phyloP scores from a whole-genome alignment of 2,329 filamentous ascomycete species.

The Colletotrichum shisoi region DNA sequence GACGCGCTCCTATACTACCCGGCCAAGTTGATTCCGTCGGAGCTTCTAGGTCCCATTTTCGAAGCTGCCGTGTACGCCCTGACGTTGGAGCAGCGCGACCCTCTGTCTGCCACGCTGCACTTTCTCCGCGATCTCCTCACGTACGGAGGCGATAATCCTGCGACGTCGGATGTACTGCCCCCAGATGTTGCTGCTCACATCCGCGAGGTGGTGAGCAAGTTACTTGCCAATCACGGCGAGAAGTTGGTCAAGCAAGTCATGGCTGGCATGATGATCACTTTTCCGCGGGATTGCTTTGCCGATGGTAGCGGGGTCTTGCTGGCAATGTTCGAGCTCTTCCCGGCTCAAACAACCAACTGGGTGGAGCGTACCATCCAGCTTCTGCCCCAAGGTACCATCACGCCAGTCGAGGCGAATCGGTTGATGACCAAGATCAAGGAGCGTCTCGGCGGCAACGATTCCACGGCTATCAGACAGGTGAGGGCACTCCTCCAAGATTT shows the following conservation, averaged over 20 bases:
- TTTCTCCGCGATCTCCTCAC: conserved; percentile 91
- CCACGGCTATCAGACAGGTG: conserved; percentile 74
- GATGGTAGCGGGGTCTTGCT: conserved; percentile 94
- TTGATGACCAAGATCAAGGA: conserved; percentile 83
- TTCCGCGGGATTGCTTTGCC: conserved; percentile 92
- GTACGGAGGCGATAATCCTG: conserved; percentile 81
- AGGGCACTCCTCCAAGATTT: conserved; percentile 91
- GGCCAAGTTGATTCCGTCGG: conserved; percentile 79
- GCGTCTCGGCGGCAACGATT: conserved; percentile 71
- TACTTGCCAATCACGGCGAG: conserved; percentile 76
- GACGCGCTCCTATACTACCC: conserved; percentile 95
- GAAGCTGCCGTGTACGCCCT: conserved; percentile 87
- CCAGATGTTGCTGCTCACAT: conserved; percentile 72
- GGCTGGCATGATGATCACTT: conserved; percentile 99
- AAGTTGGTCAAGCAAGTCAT: conserved; percentile 85
- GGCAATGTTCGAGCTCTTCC: conserved; percentile 85
- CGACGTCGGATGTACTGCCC: conserved; percentile 65
- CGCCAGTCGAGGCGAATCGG: conserved; percentile 78
- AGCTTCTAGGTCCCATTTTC: conserved; percentile 82
- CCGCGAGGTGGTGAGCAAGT: conserved; percentile 73
- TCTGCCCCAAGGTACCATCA: conserved; percentile 83
- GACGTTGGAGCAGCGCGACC: conserved; percentile 88
- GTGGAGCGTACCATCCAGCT: conserved; percentile 83
- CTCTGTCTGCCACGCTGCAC: conserved; percentile 88
- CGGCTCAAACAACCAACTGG: conserved; percentile 80